Evolutionary conservation across 495 filamentous ascomycete genomes (phyloP).

Genomic region (Oidiodendron maius): DNA sequence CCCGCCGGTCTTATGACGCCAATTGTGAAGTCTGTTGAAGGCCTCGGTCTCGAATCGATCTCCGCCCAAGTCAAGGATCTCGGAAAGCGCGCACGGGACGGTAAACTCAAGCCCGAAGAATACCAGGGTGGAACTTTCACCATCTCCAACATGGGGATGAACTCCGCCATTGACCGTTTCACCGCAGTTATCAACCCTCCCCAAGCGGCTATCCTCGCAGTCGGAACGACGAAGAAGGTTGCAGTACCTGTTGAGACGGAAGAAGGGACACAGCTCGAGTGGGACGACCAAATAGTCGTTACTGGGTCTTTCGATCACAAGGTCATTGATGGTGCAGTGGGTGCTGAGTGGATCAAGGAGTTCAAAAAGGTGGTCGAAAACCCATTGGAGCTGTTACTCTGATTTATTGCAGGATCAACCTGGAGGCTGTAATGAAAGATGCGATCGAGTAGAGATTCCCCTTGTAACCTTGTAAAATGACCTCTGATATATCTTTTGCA

Average conservation of each 20-base stretch:
- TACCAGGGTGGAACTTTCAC: conserved; percentile 99
- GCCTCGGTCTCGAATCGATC: conserved; percentile 79
- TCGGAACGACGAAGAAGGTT: conserved; percentile 92
- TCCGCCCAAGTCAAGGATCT: conserved; percentile 88
- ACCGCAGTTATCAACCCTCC: conserved; percentile 99
- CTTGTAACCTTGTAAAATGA: conserved; percentile 10
- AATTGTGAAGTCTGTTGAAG: conserved; percentile 83
- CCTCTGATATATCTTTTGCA: conserved; percentile 2
- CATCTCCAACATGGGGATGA: conserved; percentile 99
- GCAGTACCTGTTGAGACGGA: conserved; percentile 79
- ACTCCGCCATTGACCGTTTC: conserved; percentile 90
- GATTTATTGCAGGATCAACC: conserved; percentile 21
- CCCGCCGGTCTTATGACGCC: conserved; percentile 95
- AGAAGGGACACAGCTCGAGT: conserved; percentile 76
- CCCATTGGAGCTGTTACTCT: conserved; percentile 89
- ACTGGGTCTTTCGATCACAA: conserved; percentile 98
- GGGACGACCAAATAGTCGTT: conserved; percentile 94
- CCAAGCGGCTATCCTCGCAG: conserved; percentile 91
- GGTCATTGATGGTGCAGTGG: conserved; percentile 82
- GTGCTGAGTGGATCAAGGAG: conserved; percentile 94
- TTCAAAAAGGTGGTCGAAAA: conserved; percentile 97
- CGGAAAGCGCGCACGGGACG: conserved; percentile 89
- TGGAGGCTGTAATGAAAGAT: background rate
- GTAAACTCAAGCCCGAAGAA: conserved; percentile 99
- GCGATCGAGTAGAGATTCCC: background rate